Percentiles rank a stretch among this genome's conserved stretches.
Conservation (phyloP, 108 stramenopile genomes). For the Schizochytrium sp. region DNA sequence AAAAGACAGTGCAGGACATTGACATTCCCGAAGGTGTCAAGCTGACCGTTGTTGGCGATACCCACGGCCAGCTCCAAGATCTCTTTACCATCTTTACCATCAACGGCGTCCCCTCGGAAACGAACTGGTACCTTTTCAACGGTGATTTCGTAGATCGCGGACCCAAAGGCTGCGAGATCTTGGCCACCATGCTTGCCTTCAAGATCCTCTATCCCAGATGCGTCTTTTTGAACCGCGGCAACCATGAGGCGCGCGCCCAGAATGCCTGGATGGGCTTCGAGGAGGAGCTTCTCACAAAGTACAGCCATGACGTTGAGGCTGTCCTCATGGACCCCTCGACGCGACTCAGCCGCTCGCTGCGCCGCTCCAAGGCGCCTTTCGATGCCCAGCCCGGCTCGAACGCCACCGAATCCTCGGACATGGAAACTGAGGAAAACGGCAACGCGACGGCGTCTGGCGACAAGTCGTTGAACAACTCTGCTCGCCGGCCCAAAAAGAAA, state of each 20-base stretch:
- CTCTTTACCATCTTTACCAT: conserved; percentile 50
- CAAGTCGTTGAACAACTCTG: background rate
- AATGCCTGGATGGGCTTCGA: conserved; percentile 55
- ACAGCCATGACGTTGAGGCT: conserved; percentile 10
- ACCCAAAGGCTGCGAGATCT: conserved; percentile 39
- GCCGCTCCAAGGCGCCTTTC: background rate
- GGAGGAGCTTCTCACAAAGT: conserved; percentile 52
- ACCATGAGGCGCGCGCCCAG: conserved; percentile 54
- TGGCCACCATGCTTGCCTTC: conserved; percentile 42
- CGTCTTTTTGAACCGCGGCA: conserved; percentile 50
- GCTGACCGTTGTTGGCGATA: conserved; percentile 40
- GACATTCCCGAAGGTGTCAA: conserved; percentile 16
- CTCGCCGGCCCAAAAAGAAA: background rate
- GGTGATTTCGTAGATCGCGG: conserved; percentile 62
- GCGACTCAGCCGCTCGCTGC: background rate
- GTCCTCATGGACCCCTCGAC: background rate
- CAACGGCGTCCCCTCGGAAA: conserved; percentile 41
- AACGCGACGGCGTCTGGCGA: background rate
- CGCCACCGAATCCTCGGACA: background rate
- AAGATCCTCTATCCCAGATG: conserved; percentile 36
- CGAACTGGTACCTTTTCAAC: conserved; percentile 55
- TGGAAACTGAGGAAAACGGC: background rate
- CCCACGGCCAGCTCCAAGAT: conserved; percentile 58
- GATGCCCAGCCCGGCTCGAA: background rate
- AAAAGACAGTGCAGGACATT: conserved; percentile 35